These are phyloP conservation scores for Hebeloma cylindrosporum DNA, from an alignment of 768 basidiomycete genomes.

Conservation along the genomic window DNA sequence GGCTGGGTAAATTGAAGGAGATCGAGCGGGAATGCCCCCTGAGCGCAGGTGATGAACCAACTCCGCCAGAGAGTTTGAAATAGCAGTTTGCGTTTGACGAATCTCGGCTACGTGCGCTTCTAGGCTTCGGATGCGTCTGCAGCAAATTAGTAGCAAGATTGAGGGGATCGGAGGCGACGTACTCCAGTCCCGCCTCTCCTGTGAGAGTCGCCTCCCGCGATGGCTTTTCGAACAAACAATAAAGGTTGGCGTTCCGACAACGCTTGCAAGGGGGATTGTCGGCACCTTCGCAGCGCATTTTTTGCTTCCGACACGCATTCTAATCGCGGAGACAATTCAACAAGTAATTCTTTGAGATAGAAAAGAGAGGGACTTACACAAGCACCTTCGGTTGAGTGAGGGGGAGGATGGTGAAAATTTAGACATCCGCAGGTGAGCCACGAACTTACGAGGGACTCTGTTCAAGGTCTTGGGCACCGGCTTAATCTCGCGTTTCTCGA, in stretches of 20 bases:
- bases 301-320: conserved; percentile 96
- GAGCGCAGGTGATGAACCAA: conserved; percentile 77
- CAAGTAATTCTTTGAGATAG: neutral
- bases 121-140: conserved; percentile 86
- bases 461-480: conserved; percentile 78
- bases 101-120: conserved; percentile 87
- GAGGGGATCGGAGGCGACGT: conserved; percentile 28
- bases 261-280: conserved; percentile 97
- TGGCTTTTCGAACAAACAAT: conserved; percentile 95
- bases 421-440: conserved; percentile 17
- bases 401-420: conserved; percentile 13
- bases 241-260: conserved; percentile 85
- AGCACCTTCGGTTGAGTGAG: conserved; percentile 52
- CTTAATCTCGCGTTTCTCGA: conserved; percentile 67
- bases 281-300: conserved; percentile 96
- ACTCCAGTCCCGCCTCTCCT: conserved; percentile 90
- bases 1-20: conserved; percentile 60
- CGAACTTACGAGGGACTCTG: conserved; percentile 77
- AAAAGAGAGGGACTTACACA: conserved; percentile 54
- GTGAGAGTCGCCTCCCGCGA: conserved; percentile 83
- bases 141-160: conserved; percentile 19
- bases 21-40: conserved; percentile 51
- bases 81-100: conserved; percentile 66
- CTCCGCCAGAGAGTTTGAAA: conserved; percentile 79
- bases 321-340: conserved; percentile 33